phyloP scores from a whole-genome alignment of 495 filamentous ascomycete genomes.

The Glonium stellatum region DNA sequence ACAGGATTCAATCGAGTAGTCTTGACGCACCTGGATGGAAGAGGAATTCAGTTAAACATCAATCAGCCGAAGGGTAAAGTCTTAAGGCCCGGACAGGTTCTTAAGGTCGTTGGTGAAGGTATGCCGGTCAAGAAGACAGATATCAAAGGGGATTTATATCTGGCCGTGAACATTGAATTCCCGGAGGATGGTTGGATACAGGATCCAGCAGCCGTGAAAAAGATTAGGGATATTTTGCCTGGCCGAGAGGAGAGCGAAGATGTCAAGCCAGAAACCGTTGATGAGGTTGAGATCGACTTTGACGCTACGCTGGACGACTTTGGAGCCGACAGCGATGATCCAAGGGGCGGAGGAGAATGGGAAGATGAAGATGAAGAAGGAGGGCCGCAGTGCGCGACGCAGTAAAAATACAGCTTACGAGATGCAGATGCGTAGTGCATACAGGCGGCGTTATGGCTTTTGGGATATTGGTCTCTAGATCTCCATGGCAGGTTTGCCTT shows the following conservation, averaged over 20 bases:
- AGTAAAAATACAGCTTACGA: constrained; percentile 47
- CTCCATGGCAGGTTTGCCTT: background rate
- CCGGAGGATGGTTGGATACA: constrained; percentile 78
- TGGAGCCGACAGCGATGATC: constrained; percentile 61
- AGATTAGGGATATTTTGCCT: constrained; percentile 69
- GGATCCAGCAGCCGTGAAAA: constrained; percentile 56
- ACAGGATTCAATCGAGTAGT: constrained; percentile 87
- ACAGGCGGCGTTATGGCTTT: background rate
- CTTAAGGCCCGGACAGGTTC: constrained; percentile 68
- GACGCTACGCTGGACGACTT: constrained; percentile 73
- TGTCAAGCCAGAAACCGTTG: constrained; percentile 56
- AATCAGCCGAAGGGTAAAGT: constrained; percentile 62
- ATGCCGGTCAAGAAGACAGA: constrained; percentile 91
- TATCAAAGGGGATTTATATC: constrained; percentile 75
- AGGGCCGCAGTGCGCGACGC: constrained; percentile 71
- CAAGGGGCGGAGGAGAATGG: constrained; percentile 65
- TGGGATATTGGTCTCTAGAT: background rate
- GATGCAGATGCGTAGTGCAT: background rate
- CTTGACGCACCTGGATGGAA: constrained; percentile 85
- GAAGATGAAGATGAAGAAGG: constrained; percentile 60
- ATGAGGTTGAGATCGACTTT: constrained; percentile 81
- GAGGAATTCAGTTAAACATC: constrained; percentile 76
- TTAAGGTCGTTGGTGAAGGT: constrained; percentile 81
- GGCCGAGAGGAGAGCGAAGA: constrained; percentile 38
- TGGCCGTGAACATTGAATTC: constrained; percentile 81